phyloP scores from a whole-genome alignment of 1,284 basidiomycete genomes.

The Ustilago loliicola region DNA sequence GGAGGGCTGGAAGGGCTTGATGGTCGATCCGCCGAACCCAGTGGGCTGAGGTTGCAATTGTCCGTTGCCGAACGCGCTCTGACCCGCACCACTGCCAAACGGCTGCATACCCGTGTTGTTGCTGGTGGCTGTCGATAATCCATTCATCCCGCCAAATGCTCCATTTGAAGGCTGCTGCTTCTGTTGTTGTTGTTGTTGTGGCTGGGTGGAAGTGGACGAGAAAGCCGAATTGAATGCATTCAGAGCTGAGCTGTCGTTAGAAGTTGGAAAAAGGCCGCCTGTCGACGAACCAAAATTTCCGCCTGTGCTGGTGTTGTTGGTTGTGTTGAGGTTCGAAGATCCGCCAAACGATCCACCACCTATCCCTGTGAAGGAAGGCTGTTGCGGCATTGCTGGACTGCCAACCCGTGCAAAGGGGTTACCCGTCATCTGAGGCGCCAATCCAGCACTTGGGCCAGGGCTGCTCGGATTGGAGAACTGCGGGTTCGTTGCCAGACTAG shows the following conservation, averaged over 20 bases:
- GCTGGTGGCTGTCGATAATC: not conserved
- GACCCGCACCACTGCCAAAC: not conserved
- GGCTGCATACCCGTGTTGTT: constrained; percentile 4
- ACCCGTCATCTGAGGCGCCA: constrained; percentile 50
- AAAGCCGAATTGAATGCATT: constrained; percentile 36
- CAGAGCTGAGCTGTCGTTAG: constrained; percentile 21
- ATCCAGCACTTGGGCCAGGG: not conserved
- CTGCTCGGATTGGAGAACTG: constrained; percentile 16
- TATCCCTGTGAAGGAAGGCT: constrained; percentile 19
- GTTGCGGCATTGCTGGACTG: constrained; percentile 18
- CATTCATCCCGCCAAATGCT: not conserved
- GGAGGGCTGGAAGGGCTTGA: constrained; percentile 68
- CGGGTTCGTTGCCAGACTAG: constrained; percentile 37
- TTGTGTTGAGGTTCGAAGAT: constrained; percentile 8
- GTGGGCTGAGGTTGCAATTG: constrained; percentile 54
- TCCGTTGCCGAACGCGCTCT: not conserved
- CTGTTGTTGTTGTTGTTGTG: constrained; percentile 7
- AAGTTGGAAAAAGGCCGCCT: constrained; percentile 11
- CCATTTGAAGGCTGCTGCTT: constrained; percentile 25
- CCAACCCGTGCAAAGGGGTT: constrained; percentile 55
- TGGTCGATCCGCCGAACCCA: constrained; percentile 50
- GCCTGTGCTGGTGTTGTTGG: constrained; percentile 1
- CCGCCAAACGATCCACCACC: not conserved
- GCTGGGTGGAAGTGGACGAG: not conserved
- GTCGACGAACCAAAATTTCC: constrained; percentile 5